A percentile compares a stretch with the other conserved stretches of the same genome.
Conservation (phyloP, 2,329 filamentous ascomycete species). For the Chrysosporium queenslandicum region DNA sequence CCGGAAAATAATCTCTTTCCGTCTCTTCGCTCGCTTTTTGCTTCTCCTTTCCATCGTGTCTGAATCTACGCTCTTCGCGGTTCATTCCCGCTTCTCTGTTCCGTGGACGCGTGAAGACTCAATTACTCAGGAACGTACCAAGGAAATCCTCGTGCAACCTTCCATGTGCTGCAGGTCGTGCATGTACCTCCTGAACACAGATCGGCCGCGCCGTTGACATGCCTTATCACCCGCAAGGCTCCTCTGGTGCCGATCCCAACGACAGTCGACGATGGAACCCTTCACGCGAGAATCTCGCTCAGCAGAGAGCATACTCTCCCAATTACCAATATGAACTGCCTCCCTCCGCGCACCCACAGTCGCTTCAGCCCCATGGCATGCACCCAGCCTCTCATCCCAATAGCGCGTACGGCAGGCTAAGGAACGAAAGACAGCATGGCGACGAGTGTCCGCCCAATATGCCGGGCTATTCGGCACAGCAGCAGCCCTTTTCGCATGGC, state of each 20-base stretch:
- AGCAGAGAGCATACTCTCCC: not conserved
- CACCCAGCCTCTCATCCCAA: slow-evolving; percentile 19
- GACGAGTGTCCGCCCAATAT: slow-evolving; percentile 4
- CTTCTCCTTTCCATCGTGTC: too few relatives aligned
- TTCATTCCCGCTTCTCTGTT: not conserved
- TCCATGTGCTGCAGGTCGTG: slow-evolving; percentile 1
- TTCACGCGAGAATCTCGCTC: not conserved
- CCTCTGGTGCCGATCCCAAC: slow-evolving; percentile 4
- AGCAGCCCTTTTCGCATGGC: not conserved
- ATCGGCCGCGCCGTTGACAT: slow-evolving; percentile 1
- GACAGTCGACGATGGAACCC: not conserved
- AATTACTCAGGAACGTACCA: not conserved
- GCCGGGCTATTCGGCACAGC: not conserved
- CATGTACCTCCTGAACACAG: not conserved
- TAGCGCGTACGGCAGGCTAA: slow-evolving; percentile 17
- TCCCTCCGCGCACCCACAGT: not conserved
- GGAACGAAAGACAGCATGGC: slow-evolving; percentile 9
- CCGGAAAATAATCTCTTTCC: too few relatives aligned
- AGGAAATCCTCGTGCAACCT: not conserved
- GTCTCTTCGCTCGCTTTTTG: too few relatives aligned
- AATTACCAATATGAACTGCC: slow-evolving; percentile 7
- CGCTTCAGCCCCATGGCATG: slow-evolving; percentile 5
- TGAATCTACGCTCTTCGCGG: too few relatives aligned
- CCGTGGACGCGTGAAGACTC: not conserved
- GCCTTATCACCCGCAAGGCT: slow-evolving; percentile 7